Conservation (phyloP, 2,329 filamentous ascomycete genomes). For the Aureobasidium namibiae region DNA sequence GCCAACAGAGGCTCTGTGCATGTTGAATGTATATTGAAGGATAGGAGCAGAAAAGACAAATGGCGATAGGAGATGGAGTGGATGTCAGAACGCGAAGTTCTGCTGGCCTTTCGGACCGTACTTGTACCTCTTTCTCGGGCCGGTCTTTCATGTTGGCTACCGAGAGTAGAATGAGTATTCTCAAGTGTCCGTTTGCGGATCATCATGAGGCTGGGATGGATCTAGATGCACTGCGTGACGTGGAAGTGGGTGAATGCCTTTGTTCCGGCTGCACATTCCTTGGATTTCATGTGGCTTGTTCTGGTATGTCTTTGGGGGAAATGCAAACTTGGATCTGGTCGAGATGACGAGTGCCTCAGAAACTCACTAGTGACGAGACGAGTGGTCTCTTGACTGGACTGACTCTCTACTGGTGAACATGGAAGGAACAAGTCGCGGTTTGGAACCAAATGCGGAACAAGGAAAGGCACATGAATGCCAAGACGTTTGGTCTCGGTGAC, state of each 20-base stretch:
- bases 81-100: not conserved
- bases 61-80: not conserved
- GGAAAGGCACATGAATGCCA: not conserved
- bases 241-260: not conserved
- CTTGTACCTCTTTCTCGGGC: not conserved
- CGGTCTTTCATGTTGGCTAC: not conserved
- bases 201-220: not conserved
- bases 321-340: not conserved
- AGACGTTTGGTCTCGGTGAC: not conserved
- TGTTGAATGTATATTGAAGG: not conserved
- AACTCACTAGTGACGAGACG: not conserved
- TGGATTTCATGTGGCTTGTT: not conserved
- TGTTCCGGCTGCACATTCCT: constrained; percentile 10
- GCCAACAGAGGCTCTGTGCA: constrained; percentile 17
- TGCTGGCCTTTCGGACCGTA: not conserved
- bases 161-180: not conserved
- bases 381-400: too few relatives aligned
- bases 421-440: not conserved
- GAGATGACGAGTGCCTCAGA: too few relatives aligned
- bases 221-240: not conserved
- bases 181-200: not conserved
- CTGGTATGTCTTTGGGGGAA: not conserved
- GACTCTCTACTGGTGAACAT: not conserved
- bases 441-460: not conserved
- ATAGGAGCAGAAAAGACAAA: not conserved